Base-by-base conservation (phyloP, 2,329 filamentous ascomycete species). In the Fusarium verticillioides region DNA sequence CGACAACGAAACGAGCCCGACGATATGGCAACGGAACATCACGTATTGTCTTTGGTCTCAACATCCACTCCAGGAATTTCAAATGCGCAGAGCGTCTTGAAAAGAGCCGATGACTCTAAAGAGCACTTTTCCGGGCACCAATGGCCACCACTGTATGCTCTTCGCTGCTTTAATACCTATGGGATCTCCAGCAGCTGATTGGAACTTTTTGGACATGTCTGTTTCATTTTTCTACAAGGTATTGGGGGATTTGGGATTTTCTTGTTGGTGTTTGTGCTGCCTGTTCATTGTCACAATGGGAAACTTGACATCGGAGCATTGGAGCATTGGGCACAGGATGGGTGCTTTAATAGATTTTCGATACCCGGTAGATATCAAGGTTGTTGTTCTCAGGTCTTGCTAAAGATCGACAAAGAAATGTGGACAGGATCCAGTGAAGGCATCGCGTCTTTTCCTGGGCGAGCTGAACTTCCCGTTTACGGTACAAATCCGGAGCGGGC, bases 391-490 rank as follows among this genome's bases (percentile, higher is more conserved):
- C 26, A 23, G 11, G 21, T 36, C n/a, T 32, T 26, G 28, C 23
- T 21, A 43, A 43, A 13, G 30, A 32, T 60, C 28, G 34, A 28
- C 44, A 34, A 16, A 53, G 13, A 23, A 43, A 57, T 36, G 39
- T 21, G 28, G 28, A 36, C 36, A 23, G 18, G n/a, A n/a, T 54
- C 21, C 19, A 32, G 18, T 26, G 79, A 23, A 60, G 70, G 18
- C 75, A 78, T 42, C 66, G 62, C 12, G n/a, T 73, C 21, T 82
- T 37, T 80, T 80, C 72, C 62, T 4, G 34, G 40, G 26, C 26
- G 39, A 58, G 40, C 32, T 36, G 85, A 87, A 75, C 79, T 87
- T 9, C 85, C 63, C 82, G 82, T 60, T 74, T 80, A 49, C 77
- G 82, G 2, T 28, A 39, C 50, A 53, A 28, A 85, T 87, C 84